Conservation (phyloP, 2,329 filamentous ascomycete species). For the Diaporthe sp. region DNA sequence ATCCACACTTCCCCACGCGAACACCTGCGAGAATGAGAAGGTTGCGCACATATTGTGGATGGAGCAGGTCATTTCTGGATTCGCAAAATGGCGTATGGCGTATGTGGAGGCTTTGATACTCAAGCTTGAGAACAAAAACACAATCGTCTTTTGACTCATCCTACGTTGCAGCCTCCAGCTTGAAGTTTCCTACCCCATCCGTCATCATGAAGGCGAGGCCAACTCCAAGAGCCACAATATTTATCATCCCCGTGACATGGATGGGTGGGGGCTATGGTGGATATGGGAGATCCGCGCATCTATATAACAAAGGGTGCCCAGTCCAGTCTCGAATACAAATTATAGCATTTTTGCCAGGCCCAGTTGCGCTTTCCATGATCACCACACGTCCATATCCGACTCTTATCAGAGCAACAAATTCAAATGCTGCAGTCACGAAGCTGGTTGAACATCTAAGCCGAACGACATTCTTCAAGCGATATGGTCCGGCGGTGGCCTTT, state of each 20-base stretch:
- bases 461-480: not conserved
- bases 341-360: not conserved
- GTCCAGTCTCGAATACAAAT: not conserved
- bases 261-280: not conserved
- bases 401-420: not conserved
- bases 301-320: not conserved
- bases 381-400: not conserved
- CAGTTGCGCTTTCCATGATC: not conserved
- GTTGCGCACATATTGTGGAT: not conserved
- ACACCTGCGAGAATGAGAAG: not conserved
- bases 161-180: too few relatives aligned
- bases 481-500: not conserved
- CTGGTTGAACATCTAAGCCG: not conserved
- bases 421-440: not conserved
- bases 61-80: not conserved
- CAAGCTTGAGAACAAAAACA: not conserved
- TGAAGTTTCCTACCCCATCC: not conserved
- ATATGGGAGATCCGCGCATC: not conserved
- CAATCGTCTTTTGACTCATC: not conserved
- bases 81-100: not conserved
- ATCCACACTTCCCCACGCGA: not conserved
- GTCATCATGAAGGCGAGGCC: not conserved
- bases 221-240: not conserved
- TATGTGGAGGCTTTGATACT: not conserved
- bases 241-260: too few relatives aligned